A percentile compares a stretch with the other conserved stretches of the same genome.
Evolutionary conservation across 2,329 filamentous ascomycete genomes (phyloP).

Genomic region (Penicillium sp.): DNA sequence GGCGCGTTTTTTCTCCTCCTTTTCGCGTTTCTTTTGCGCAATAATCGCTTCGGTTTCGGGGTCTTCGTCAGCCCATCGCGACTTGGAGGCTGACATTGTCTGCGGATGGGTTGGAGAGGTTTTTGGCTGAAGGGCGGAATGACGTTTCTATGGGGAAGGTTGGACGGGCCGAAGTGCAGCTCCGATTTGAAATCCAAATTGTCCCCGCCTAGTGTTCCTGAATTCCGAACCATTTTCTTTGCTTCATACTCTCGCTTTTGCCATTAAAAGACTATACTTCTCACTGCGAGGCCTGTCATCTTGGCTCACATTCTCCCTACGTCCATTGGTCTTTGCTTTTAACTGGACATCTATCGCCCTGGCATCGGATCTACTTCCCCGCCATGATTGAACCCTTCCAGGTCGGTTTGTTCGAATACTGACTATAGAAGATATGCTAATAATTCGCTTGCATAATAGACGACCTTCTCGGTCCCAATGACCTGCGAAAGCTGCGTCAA

Average conservation of each 20-base stretch:
- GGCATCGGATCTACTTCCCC: slow-evolving; percentile 16
- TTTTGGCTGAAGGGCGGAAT: slow-evolving; percentile 15
- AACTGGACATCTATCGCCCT: background rate
- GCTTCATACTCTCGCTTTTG: slow-evolving; percentile 2
- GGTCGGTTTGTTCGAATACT: slow-evolving; percentile 29
- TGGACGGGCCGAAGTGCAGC: slow-evolving; percentile 26
- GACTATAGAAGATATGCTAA: background rate
- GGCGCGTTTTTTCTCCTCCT: slow-evolving; percentile 81
- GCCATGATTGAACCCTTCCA: slow-evolving; percentile 49
- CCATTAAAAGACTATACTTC: background rate
- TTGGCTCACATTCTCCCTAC: background rate
- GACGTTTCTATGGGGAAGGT: slow-evolving; percentile 26
- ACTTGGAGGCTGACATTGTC: slow-evolving; percentile 63
- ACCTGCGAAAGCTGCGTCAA: slow-evolving; percentile 88
- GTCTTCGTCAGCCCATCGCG: slow-evolving; percentile 84
- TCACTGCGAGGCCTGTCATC: background rate
- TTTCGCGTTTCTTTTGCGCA: slow-evolving; percentile 72
- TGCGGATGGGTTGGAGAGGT: background rate
- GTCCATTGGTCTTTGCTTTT: background rate
- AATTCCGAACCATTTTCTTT: background rate
- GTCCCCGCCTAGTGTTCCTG: slow-evolving; percentile 13
- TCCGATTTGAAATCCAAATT: slow-evolving; percentile 35
- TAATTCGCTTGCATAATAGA: slow-evolving; percentile 52
- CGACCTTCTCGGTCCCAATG: slow-evolving; percentile 91
- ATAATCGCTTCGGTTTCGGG: slow-evolving; percentile 72